Percentiles rank a stretch among this genome's conserved stretches.
These are phyloP conservation scores for Talaromyces marneffei DNA, from an alignment of 2,329 filamentous ascomycete genomes.

Conservation along the genomic window DNA sequence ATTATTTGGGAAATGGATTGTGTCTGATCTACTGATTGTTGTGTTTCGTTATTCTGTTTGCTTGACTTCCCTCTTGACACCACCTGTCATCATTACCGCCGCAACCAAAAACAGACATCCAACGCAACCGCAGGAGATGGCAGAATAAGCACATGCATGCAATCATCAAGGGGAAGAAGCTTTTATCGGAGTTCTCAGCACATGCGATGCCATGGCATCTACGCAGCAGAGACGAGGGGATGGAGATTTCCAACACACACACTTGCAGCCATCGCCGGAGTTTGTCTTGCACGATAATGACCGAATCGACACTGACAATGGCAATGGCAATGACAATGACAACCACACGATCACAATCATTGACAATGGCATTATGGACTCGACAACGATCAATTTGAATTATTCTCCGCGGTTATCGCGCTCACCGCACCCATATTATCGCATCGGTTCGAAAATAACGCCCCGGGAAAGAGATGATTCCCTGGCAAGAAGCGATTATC, in stretches of 20 bases:
- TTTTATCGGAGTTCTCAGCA: not conserved
- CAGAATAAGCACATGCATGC: slow-evolving; percentile 1
- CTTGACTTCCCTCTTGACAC: not conserved
- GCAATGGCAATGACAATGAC: slow-evolving; percentile 12
- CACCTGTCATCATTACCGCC: not conserved
- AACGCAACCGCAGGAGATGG: slow-evolving; percentile 1
- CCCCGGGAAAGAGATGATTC: slow-evolving; percentile 41
- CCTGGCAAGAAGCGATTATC: slow-evolving; percentile 16
- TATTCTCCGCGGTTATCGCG: slow-evolving; percentile 9
- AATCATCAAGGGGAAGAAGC: slow-evolving; percentile 4
- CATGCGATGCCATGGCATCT: slow-evolving; percentile 14
- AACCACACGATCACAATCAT: slow-evolving; percentile 9
- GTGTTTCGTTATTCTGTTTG: not conserved
- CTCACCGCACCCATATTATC: slow-evolving; percentile 15
- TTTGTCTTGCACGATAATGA: slow-evolving; percentile 18
- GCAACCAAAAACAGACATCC: not conserved
- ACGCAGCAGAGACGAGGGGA: not conserved
- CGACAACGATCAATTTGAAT: not conserved
- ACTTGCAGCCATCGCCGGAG: slow-evolving; percentile 18
- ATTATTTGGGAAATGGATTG: not conserved
- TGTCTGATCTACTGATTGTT: not conserved
- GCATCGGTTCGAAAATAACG: slow-evolving; percentile 50
- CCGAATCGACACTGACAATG: slow-evolving; percentile 16
- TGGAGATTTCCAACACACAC: slow-evolving; percentile 9
- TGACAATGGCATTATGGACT: slow-evolving; percentile 14